phyloP scores from a whole-genome alignment of 495 filamentous ascomycete genomes.

The Paragyromitra xinjiangensis region DNA sequence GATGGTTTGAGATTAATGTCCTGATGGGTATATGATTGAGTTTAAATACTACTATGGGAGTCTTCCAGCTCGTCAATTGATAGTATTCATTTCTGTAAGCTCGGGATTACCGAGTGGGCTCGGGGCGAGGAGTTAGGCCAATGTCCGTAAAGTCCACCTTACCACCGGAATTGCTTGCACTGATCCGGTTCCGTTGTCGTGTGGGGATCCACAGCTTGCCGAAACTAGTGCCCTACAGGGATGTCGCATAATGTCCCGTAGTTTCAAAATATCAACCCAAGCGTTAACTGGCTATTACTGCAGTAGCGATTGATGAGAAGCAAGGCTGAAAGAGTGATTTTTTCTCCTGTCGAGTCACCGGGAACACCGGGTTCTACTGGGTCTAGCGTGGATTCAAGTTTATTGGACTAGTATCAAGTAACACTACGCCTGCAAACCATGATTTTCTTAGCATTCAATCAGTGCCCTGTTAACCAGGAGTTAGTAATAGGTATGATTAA shows the following conservation, averaged over 20 bases:
- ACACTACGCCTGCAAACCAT: no score
- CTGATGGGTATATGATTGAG: neutral
- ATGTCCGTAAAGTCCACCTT: conserved; percentile 28
- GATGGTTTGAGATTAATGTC: neutral
- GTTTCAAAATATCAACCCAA: neutral
- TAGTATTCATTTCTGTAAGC: no score
- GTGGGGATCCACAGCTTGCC: neutral
- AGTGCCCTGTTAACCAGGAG: no score
- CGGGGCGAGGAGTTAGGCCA: neutral
- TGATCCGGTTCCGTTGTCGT: neutral
- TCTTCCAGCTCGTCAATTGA: neutral
- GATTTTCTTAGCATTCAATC: no score
- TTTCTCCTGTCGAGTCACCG: no score
- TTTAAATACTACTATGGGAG: conserved; percentile 13
- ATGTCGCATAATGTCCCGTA: neutral
- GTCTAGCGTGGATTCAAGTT: no score
- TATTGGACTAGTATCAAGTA: no score
- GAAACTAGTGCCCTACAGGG: neutral
- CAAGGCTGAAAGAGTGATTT: no score
- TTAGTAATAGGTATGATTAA: no score
- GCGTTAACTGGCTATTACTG: neutral
- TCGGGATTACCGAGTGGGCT: neutral
- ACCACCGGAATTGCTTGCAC: neutral
- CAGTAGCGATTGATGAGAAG: neutral
- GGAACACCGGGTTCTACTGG: no score